Base-by-base conservation (phyloP, 805 yeast species). In the Metschnikowia hibisci region DNA sequence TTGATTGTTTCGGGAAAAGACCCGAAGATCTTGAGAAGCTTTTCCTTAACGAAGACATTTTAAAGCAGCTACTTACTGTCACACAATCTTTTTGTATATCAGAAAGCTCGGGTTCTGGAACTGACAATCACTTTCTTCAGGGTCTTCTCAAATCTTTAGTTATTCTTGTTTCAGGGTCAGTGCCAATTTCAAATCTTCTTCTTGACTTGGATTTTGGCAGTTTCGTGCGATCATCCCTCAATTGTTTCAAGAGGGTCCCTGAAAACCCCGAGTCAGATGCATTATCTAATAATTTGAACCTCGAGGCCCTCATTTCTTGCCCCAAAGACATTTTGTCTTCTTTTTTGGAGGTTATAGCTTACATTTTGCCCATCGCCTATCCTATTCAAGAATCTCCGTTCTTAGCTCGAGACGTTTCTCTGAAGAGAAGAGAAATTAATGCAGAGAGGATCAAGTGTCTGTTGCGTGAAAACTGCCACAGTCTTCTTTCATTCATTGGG, bases 261-360 rank as follows among this genome's bases (percentile, higher is more conserved):
- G 50, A 41, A 4, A 26, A 8, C 2, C 14, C 4, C 2, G 36
- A 13, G 30, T 36, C 23, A 4, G 11, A 13, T 11, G 22, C 42
- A 22, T 6, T 39, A 38, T 16, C 42, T 31, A 31, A 22, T 11
- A 15, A 16, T 15, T 58, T 78, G 1, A 67, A 87, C 4, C 77
- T 83, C 35, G 95, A 86, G 54, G 77, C 87, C 0, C 61, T 88
- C 31, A 82, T 87, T 80, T 77, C 82, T 42, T 77, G 81, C 2
- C 89, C 91, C 0, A 83, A 81, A 51, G 84, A 81, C n/a, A 57
- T 85, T 23, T 60, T 84, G 14, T 51, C 76, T 1, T 67, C 78
- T 11, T 67, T 82, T 14, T 62, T 87, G 14, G 72, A 75, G 32
- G 66, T 87, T 38, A 63, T 84, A 5, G 74, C 78, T 2, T 68